Evolutionary conservation across 805 yeast species (phyloP).

Genomic region (Zygosaccharomyces bisporus): DNA sequence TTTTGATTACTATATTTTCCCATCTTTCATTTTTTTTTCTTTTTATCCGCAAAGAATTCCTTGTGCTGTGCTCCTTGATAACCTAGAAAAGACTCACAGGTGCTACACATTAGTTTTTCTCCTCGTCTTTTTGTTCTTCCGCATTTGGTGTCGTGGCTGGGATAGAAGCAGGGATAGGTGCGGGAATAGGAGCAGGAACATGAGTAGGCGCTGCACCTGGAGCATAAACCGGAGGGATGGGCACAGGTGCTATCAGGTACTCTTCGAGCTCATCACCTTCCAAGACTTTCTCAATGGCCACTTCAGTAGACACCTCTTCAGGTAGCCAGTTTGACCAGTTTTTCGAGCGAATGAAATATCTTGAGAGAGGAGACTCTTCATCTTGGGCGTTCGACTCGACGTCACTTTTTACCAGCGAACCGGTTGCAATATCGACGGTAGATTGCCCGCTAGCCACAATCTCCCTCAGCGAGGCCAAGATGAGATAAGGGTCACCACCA

Average conservation of each 20-base stretch:
- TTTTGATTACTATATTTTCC: background rate
- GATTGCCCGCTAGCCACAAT: conserved; percentile 31
- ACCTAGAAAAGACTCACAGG: no score
- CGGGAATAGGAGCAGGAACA: conserved; percentile 3
- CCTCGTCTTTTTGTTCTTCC: conserved; percentile 1
- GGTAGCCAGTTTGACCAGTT: conserved; percentile 27
- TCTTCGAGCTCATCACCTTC: conserved; percentile 27
- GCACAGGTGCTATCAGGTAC: conserved; percentile 16
- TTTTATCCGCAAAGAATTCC: no score
- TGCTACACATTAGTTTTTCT: conserved; percentile 1
- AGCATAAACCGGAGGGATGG: conserved; percentile 4
- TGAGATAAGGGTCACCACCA: conserved; percentile 48
- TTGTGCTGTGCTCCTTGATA: no score
- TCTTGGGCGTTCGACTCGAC: conserved; percentile 7
- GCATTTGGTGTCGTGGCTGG: background rate
- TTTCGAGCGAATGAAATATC: conserved; percentile 32
- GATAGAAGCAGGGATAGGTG: background rate
- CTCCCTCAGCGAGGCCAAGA: conserved; percentile 37
- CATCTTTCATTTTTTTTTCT: background rate
- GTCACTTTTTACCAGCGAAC: conserved; percentile 14
- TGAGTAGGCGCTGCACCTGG: conserved; percentile 1
- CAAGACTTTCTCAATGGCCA: conserved; percentile 22
- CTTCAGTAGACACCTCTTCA: conserved; percentile 19
- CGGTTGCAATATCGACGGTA: conserved; percentile 29
- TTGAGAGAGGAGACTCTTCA: conserved; percentile 16